phyloP scores from a whole-genome alignment of 257 asterid species.

The Linaria vulgaris region DNA sequence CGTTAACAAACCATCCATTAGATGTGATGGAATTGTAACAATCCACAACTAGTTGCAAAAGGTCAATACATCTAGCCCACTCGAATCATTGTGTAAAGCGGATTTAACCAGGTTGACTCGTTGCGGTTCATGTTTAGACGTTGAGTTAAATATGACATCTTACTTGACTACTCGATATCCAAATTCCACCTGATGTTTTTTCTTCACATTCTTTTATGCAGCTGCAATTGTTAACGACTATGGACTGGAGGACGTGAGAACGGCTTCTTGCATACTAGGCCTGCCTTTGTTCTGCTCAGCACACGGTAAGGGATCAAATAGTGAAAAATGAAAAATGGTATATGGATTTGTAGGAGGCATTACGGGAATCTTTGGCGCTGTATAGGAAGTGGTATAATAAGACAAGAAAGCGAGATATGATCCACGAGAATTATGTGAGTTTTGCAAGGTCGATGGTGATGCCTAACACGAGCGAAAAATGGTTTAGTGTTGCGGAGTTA shows the following conservation, averaged over 20 bases:
- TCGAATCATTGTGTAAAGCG: conserved; percentile 50
- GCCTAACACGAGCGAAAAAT: conserved; percentile 54
- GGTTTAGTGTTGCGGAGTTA: conserved; percentile 47
- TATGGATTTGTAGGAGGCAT: conserved; percentile 42
- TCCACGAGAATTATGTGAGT: conserved; percentile 42
- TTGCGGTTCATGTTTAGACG: conserved; percentile 57
- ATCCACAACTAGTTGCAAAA: conserved; percentile 36
- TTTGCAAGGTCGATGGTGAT: conserved; percentile 40
- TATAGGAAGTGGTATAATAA: conserved; percentile 39
- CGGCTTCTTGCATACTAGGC: conserved; percentile 53
- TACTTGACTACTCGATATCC: conserved; percentile 41
- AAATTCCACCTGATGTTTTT: conserved; percentile 51
- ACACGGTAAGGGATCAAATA: neutral
- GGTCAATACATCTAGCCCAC: conserved; percentile 27
- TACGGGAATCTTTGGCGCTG: conserved; percentile 28
- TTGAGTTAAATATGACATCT: conserved; percentile 47
- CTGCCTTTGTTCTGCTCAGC: conserved; percentile 38
- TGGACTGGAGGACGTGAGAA: conserved; percentile 47
- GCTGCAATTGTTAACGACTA: conserved; percentile 54
- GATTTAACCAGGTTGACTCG: conserved; percentile 45
- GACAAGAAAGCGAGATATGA: conserved; percentile 27
- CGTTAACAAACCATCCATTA: conserved; percentile 29
- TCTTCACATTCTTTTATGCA: conserved; percentile 46
- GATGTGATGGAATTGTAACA: conserved; percentile 53
- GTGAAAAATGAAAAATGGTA: conserved; percentile 28